phyloP scores from a whole-genome alignment of 495 filamentous ascomycete species.

The Parachaetomium inaequale region DNA sequence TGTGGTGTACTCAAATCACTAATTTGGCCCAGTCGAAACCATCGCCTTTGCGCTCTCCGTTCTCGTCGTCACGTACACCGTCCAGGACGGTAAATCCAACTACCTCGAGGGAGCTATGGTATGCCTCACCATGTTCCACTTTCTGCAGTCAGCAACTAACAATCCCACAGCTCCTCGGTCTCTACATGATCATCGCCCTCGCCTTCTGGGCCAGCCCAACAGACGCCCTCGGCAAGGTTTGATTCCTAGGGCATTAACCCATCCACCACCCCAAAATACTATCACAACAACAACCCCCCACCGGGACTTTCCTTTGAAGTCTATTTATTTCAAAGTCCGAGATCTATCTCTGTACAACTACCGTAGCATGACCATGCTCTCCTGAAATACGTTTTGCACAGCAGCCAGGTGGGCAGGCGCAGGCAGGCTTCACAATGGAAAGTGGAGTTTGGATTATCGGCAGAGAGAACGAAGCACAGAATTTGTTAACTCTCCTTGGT shows the following conservation, averaged over 20 bases:
- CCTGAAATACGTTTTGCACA: constrained; percentile 1
- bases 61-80: constrained; percentile 85
- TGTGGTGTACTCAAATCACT: background rate
- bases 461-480: background rate
- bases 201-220: constrained; percentile 90
- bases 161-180: constrained; percentile 44
- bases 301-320: constrained; percentile 1
- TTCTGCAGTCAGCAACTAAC: background rate
- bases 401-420: too few species aligned
- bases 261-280: too few species aligned
- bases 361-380: background rate
- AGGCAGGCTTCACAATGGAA: background rate
- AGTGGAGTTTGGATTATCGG: background rate
- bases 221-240: constrained; percentile 39
- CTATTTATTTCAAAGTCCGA: background rate
- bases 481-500: too few species aligned
- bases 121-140: constrained; percentile 32
- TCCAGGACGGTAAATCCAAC: constrained; percentile 92
- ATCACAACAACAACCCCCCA: background rate
- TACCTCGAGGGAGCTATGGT: constrained; percentile 94
- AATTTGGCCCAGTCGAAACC: constrained; percentile 65
- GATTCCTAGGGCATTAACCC: background rate
- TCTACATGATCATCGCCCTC: constrained; percentile 79
- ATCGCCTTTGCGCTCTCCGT: constrained; percentile 89
- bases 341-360: constrained; percentile 5